These are phyloP conservation scores for Termitomyces sp. DNA, from an alignment of 768 basidiomycete species.

Conservation along the genomic window DNA sequence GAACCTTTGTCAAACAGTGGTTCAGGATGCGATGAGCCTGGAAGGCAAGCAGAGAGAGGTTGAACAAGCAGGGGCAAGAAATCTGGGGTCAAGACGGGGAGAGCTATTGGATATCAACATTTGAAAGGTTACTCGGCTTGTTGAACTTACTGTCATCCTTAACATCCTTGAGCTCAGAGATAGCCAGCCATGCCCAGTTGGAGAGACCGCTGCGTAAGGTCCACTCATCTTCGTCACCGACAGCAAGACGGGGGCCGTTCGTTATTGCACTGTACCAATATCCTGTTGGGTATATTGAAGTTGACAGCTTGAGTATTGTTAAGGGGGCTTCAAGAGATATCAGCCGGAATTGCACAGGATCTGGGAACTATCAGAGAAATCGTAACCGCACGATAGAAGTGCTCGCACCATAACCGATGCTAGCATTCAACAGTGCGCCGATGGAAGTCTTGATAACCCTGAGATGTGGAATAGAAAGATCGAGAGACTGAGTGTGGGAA, in stretches of 20 bases:
- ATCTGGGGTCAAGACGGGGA: constrained; percentile 55
- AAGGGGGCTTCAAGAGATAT: constrained; percentile 63
- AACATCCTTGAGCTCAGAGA: constrained; percentile 68
- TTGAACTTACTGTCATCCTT: constrained; percentile 57
- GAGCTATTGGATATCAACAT: constrained; percentile 27
- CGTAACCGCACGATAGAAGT: neutral
- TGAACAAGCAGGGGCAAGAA: constrained; percentile 59
- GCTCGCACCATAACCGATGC: constrained; percentile 65
- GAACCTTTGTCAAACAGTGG: constrained; percentile 33
- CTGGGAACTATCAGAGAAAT: constrained; percentile 29
- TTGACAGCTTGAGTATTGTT: constrained; percentile 63
- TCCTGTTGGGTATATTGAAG: constrained; percentile 67
- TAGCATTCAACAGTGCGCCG: constrained; percentile 74
- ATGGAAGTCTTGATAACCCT: constrained; percentile 72
- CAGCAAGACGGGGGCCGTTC: constrained; percentile 17
- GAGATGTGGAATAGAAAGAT: constrained; percentile 56
- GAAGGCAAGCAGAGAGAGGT: constrained; percentile 54
- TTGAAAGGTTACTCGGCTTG: neutral
- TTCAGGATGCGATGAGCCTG: constrained; percentile 31
- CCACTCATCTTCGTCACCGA: constrained; percentile 51
- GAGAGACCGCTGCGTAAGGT: constrained; percentile 56
- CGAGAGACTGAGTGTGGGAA: constrained; percentile 32
- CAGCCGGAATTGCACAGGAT: constrained; percentile 64
- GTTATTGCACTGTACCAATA: constrained; percentile 42
- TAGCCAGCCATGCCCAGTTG: constrained; percentile 73